Conservation (phyloP, 164 flowering plant species). For the Warburgia ugandensis region DNA sequence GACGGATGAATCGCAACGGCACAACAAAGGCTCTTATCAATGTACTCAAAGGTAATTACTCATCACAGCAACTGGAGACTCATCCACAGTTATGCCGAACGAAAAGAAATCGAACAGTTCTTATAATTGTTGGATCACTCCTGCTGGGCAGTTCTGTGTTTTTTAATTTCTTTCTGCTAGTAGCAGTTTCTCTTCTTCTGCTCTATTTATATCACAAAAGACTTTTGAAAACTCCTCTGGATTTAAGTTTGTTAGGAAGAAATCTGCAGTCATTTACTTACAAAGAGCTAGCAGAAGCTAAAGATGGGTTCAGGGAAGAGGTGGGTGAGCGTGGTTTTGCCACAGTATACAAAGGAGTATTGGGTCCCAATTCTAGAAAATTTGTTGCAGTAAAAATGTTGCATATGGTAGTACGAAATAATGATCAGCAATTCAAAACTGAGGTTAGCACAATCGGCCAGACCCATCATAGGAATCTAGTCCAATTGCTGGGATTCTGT, state of each 20-base stretch:
- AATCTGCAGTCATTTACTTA: conserved; percentile 11
- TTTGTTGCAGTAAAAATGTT: conserved; percentile 21
- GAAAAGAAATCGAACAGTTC: conserved; percentile 5
- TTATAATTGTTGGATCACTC: too few species aligned
- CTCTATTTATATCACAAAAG: not conserved
- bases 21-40: conserved; percentile 18
- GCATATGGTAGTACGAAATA: conserved; percentile 8
- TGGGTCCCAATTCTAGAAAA: not conserved
- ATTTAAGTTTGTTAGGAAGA: not conserved
- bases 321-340: conserved; percentile 24
- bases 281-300: conserved; percentile 17
- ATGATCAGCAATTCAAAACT: conserved; percentile 21
- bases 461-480: conserved; percentile 23
- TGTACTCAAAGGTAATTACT: conserved; percentile 9
- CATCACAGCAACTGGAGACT: not conserved
- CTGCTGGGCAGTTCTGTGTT: not conserved
- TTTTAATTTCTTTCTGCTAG: not conserved
- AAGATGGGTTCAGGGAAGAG: conserved; percentile 19
- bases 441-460: conserved; percentile 20
- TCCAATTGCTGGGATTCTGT: conserved; percentile 23
- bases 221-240: not conserved
- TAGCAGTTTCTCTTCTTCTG: not conserved
- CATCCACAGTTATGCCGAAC: not conserved
- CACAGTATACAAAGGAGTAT: conserved; percentile 20
- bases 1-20: conserved; percentile 3